Evolutionary conservation across 331 rosid genomes (phyloP).

Genomic region (Quercus lobata): DNA sequence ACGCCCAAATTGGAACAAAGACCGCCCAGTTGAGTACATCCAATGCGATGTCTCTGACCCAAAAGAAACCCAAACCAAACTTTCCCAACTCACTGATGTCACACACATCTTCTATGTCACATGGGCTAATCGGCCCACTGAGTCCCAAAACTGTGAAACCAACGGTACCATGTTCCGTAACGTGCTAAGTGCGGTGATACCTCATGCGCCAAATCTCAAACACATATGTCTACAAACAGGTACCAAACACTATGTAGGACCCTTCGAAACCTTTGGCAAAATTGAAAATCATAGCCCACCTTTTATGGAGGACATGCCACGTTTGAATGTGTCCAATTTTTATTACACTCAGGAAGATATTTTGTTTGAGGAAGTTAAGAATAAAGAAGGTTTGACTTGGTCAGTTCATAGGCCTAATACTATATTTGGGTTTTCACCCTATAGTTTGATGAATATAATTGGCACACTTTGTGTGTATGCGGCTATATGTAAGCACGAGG

Average conservation of each 20-base stretch:
- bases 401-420: no score
- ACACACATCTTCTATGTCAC: slow-evolving; percentile 39
- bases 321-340: slow-evolving; percentile 30
- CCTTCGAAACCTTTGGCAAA: slow-evolving; percentile 12
- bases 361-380: not conserved
- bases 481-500: slow-evolving; percentile 38
- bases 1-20: slow-evolving; percentile 27
- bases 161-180: slow-evolving; percentile 36
- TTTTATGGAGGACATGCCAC: slow-evolving; percentile 31
- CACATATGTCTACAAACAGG: slow-evolving; percentile 41
- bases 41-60: slow-evolving; percentile 37
- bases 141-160: slow-evolving; percentile 28
- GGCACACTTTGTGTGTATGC: not conserved
- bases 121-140: slow-evolving; percentile 32
- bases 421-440: no score
- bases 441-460: no score
- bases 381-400: no score
- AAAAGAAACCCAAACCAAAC: slow-evolving; percentile 26
- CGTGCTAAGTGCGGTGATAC: slow-evolving; percentile 24
- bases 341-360: slow-evolving; percentile 30
- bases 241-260: slow-evolving; percentile 25
- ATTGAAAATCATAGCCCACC: slow-evolving; percentile 19
- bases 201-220: slow-evolving; percentile 31
- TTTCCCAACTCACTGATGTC: slow-evolving; percentile 28
- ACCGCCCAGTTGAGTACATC: slow-evolving; percentile 32